Evolutionary conservation across 805 yeast species (phyloP), one percentile per base, ranked within the genome.

Genomic region (Yamadazyma takamatsuzukensis): DNA sequence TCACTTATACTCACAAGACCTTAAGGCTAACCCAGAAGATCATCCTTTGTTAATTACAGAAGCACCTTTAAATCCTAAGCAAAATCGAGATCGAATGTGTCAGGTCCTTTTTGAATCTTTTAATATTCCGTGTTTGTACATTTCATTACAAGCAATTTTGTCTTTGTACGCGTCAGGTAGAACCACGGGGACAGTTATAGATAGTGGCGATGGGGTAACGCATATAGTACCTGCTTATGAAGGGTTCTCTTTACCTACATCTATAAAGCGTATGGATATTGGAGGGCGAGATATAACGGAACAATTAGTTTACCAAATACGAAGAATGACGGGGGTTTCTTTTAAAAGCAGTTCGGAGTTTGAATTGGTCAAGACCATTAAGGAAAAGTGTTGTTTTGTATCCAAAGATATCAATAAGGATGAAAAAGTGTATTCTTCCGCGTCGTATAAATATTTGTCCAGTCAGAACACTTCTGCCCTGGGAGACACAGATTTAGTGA

Each of bases 191-290:
- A 74, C 86, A 23, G 95, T 86, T 3, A 51, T 90, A 9, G 96
- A 89, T 51, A 74, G 82, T n/a, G 97, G 97, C 4, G 97, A 89
- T 55, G 97, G 97, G 4, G 95, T 87, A 16, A 74, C 84, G 24
- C 89, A 84, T 49, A 70, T 83, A 6, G 95, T 87, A 2, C 96
- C 97, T 0, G 86, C 90, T 0, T 90, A 77, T 56, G 88, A 87
- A 39, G 97, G 97, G 4, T 89, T 86, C 54, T 70, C 89, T 9
- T 53, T 89, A 11, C 80, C 89, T 0, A 68, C 80, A 2, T 78
- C 89, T 2, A 76, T 85, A 15, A 74, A 75, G 53, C 59, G 96
- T 34, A 66, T 83, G 40, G 93, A 88, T 51, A 54, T 87, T 16
- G 96, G 93, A 0, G 97, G 97, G 0, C 55, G 93, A 27, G 96